A percentile compares a stretch with the other conserved stretches of the same genome.
Evolutionary conservation across 164 flowering plant genomes (phyloP).

Genomic region (Akebia trifoliata): DNA sequence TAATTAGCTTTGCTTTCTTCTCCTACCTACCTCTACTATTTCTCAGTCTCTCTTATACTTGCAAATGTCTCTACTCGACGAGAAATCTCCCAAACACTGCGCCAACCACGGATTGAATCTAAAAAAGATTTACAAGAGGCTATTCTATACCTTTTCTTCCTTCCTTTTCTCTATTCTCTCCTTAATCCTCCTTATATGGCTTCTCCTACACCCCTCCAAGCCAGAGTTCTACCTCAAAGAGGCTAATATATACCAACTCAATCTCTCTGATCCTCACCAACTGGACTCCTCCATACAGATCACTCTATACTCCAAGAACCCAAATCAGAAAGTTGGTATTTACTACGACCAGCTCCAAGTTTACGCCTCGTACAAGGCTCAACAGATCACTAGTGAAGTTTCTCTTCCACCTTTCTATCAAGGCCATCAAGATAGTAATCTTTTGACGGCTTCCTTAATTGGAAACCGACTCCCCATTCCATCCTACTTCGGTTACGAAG

Average conservation of each 20-base stretch:
- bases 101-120: conserved; percentile 18
- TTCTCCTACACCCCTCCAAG: conserved; percentile 27
- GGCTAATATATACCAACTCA: conserved; percentile 23
- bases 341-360: conserved; percentile 26
- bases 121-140: conserved; percentile 20
- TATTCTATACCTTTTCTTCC: conserved; percentile 15
- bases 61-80: conserved; percentile 20
- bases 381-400: conserved; percentile 18
- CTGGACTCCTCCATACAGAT: conserved; percentile 29
- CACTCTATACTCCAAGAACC: conserved; percentile 26
- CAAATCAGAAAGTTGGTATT: conserved; percentile 26
- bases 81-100: conserved; percentile 25
- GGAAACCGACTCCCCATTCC: conserved; percentile 39
- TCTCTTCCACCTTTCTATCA: conserved; percentile 30
- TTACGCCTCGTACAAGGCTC: conserved; percentile 27
- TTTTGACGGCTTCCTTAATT: conserved; percentile 16
- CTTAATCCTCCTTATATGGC: conserved; percentile 19
- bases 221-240: conserved; percentile 28
- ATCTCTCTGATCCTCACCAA: conserved; percentile 21
- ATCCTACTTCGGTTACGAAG: conserved; percentile 42
- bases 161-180: conserved; percentile 17
- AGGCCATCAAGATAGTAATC: conserved; percentile 23
- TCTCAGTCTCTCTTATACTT: background rate
- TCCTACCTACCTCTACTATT: too few relatives aligned
- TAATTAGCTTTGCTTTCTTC: background rate